These are phyloP conservation scores for Fusarium anguioides DNA, from an alignment of 2,329 filamentous ascomycete genomes.

Conservation along the genomic window DNA sequence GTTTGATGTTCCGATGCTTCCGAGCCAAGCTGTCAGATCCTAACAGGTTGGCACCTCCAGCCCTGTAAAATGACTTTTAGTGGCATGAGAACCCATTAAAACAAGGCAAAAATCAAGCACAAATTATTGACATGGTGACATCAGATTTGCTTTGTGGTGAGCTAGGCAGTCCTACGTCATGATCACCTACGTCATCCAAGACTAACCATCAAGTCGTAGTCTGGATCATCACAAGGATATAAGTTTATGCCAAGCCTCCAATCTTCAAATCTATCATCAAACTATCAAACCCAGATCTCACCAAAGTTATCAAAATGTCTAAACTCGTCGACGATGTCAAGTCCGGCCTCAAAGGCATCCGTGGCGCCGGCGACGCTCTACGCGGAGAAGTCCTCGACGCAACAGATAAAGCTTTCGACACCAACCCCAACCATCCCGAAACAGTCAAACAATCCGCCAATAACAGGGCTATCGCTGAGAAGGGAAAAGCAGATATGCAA, in stretches of 20 bases:
- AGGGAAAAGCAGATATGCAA: conserved; percentile 36
- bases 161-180: background rate
- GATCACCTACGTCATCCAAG: background rate
- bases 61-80: too few relatives aligned
- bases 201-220: background rate
- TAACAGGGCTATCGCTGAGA: conserved; percentile 24
- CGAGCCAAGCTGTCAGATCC: too few relatives aligned
- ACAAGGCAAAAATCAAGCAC: background rate
- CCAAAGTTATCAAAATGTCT: conserved; percentile 20
- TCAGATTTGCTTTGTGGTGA: background rate
- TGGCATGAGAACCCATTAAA: too few relatives aligned
- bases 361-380: conserved; percentile 39
- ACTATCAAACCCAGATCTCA: background rate
- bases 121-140: background rate
- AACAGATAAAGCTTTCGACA: conserved; percentile 39
- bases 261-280: too few relatives aligned
- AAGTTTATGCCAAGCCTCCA: background rate
- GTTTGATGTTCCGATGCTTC: background rate
- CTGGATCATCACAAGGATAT: background rate
- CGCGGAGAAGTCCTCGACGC: conserved; percentile 34
- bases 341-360: conserved; percentile 39
- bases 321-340: conserved; percentile 41
- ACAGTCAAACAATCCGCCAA: background rate
- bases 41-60: too few relatives aligned
- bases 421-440: conserved; percentile 24